A percentile compares a stretch with the other conserved stretches of the same genome.
These are phyloP conservation scores for Malus fusca DNA, from an alignment of 306 rosid genomes.

Conservation along the genomic window DNA sequence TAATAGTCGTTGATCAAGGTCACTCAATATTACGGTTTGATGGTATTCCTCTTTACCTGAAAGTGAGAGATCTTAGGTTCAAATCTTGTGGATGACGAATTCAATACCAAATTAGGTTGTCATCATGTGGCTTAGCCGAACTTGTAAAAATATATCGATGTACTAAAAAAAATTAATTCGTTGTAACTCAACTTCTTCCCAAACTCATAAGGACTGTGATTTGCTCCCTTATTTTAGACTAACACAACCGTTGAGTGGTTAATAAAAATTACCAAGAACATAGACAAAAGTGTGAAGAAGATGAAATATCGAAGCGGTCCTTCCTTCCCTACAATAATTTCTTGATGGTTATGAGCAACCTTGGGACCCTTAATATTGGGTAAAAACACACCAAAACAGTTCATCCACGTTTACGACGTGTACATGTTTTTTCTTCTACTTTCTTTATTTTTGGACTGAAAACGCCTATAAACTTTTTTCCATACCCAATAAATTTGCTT, in stretches of 20 bases:
- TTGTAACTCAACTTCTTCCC: not conserved
- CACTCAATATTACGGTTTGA: too few relatives aligned
- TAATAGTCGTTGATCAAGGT: not conserved
- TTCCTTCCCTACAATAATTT: constrained; percentile 12
- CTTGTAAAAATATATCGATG: too few relatives aligned
- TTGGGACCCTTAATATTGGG: not conserved
- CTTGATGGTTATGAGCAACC: not conserved
- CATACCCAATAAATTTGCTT: not conserved
- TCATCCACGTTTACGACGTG: not conserved
- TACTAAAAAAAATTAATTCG: too few relatives aligned
- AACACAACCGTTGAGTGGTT: not conserved
- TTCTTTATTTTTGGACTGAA: not conserved
- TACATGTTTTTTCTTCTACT: not conserved
- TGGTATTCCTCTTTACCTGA: too few relatives aligned
- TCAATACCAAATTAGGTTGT: too few relatives aligned
- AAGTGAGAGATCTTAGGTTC: too few relatives aligned
- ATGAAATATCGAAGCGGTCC: constrained; percentile 14
- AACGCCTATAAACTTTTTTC: not conserved
- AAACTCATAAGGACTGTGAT: not conserved
- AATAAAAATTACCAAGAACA: not conserved
- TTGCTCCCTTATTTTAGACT: not conserved
- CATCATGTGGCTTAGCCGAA: too few relatives aligned
- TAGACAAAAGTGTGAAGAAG: constrained; percentile 2
- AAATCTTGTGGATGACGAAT: too few relatives aligned
- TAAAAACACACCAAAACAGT: not conserved